Evolutionary conservation across 352 stramenopile species (phyloP), one percentile per base, ranked within the genome.

Genomic region (Pythium rhizo-oryzae): DNA sequence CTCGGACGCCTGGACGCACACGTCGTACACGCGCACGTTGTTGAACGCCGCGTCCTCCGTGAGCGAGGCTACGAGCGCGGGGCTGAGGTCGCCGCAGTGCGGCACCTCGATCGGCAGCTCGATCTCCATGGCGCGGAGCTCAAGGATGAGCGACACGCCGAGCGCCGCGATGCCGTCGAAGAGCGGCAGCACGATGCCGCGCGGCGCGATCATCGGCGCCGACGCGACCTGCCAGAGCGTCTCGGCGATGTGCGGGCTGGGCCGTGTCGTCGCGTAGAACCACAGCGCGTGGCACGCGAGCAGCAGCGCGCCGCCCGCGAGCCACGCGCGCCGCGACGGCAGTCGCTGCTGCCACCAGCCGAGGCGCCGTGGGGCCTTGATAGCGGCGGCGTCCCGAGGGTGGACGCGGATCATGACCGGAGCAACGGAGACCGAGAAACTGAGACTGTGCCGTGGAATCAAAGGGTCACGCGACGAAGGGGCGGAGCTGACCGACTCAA

Each of bases 31-130:
- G 24, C 74, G 78, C 30, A 90, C 77, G 53, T 79, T 72, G 18
- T 70, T 61, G 8, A 33, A 33, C 28, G 23, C 67, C 24, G n/a
- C 18, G 28, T 33, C 28, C 28, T 33, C 28, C 28, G 28, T 6
- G 28, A 33, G 28, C 28, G 28, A 7, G 28, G 28, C 28, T 6
- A 33, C 28, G 28, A 33, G 28, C 28, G 28, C 28, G 28, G 28
- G 28, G 6, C 28, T 33, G 28, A 92, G 82, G 67, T 90, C 81
- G 8, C 81, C 80, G 49, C 84, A 92, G 51, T 90, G 81, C n/a
- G 81, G 81, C 19, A 92, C 70, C 50, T 90, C 84, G 62, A 89
- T 80, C 7, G 83, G 81, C 24, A 92, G 25, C 19, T 84, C 63
- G n/a, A 90, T 67, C 1, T 76, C 59, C 19, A 89, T 59, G 15